Evolutionary conservation across 208 protist genomes (phyloP).

Genomic region (Leishmania aethiopica): DNA sequence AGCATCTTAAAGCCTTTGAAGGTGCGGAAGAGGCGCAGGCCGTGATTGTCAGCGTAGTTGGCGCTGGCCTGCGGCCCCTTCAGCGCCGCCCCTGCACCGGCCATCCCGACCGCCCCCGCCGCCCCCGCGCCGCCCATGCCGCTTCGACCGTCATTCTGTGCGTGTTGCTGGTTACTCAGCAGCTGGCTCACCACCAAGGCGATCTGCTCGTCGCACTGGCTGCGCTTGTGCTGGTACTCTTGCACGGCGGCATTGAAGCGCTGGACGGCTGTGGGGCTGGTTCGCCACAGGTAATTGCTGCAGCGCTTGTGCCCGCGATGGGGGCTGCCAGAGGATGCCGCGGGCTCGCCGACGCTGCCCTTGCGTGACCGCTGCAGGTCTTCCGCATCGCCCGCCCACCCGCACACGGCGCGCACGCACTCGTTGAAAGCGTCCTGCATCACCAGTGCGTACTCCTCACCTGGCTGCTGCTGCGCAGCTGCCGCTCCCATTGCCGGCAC

Average conservation of each 20-base stretch:
- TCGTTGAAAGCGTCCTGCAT: constrained; percentile 56
- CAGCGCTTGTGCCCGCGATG: neutral
- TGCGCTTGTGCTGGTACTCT: constrained; percentile 47
- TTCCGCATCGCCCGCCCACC: constrained; percentile 1
- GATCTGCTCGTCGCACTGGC: constrained; percentile 69
- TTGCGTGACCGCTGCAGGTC: neutral
- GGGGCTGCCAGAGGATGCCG: neutral
- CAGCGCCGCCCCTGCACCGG: neutral
- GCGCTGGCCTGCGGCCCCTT: neutral
- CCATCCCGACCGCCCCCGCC: neutral
- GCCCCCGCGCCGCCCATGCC: neutral
- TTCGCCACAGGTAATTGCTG: constrained; percentile 56
- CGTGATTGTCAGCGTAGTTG: constrained; percentile 29
- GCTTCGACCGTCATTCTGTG: constrained; percentile 12
- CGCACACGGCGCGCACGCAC: constrained; percentile 33
- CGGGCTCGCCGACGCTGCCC: neutral
- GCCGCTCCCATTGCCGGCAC: constrained; percentile 9
- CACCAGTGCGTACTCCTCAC: constrained; percentile 40
- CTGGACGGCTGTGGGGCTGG: constrained; percentile 29
- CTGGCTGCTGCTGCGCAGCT: constrained; percentile 25
- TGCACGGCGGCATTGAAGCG: constrained; percentile 47
- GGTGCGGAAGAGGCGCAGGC: constrained; percentile 57
- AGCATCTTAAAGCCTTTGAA: constrained; percentile 79
- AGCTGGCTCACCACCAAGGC: constrained; percentile 64
- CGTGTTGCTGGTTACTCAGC: constrained; percentile 61